Percentiles rank a stretch among this genome's conserved stretches.
phyloP scores from a whole-genome alignment of 495 filamentous ascomycete genomes.

The Penicillium crystallinum region DNA sequence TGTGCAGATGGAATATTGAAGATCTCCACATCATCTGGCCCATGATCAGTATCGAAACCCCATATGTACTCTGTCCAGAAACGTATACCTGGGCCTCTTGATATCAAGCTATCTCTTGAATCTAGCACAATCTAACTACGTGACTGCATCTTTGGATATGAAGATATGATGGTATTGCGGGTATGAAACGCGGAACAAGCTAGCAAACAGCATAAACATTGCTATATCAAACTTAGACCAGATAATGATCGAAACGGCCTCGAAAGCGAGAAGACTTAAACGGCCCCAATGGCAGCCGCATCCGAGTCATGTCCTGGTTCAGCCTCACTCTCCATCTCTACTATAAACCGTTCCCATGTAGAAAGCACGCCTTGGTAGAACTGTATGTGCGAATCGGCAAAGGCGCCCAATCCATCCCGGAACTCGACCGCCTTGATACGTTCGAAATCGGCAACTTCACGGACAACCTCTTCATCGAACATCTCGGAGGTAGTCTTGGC shows the following conservation, averaged over 20 bases:
- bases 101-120: too few species aligned
- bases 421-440: conserved; percentile 93
- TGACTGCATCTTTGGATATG: neutral
- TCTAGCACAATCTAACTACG: too few species aligned
- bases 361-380: conserved; percentile 77
- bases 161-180: conserved; percentile 18
- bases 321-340: conserved; percentile 72
- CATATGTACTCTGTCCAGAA: too few species aligned
- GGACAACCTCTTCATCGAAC: conserved; percentile 92
- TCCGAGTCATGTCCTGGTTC: conserved; percentile 18
- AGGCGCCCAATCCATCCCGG: conserved; percentile 71
- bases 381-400: conserved; percentile 80
- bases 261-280: neutral
- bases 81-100: too few species aligned
- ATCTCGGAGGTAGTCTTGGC: conserved; percentile 76
- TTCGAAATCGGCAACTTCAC: conserved; percentile 90
- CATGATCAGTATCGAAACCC: too few species aligned
- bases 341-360: conserved; percentile 85
- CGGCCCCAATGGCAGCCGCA: conserved; percentile 7
- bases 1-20: too few species aligned
- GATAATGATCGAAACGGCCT: neutral
- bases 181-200: conserved; percentile 21
- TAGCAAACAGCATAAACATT: conserved; percentile 13
- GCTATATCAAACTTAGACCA: conserved; percentile 13
- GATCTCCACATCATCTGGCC: too few species aligned